Conservation (phyloP, 2,329 filamentous ascomycete genomes). For the Monilinia aucupariae region DNA sequence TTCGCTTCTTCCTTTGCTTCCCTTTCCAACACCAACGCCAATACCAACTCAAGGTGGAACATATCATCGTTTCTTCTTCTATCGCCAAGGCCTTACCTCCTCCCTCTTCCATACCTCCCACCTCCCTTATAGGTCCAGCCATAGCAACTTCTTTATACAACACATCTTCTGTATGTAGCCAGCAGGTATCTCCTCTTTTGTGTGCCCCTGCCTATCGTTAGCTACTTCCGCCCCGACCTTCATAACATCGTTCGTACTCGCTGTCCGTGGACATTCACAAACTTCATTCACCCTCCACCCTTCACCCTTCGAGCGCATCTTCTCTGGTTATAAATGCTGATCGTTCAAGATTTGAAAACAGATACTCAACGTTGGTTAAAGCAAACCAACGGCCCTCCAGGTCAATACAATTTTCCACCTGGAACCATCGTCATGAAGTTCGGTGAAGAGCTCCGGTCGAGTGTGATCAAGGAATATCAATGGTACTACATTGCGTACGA, state of each 20-base stretch:
- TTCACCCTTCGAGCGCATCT: neutral
- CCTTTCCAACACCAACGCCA: no score
- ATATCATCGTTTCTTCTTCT: no score
- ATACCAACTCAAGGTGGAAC: no score
- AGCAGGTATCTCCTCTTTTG: no score
- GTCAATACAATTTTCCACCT: conserved; percentile 35
- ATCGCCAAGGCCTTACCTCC: no score
- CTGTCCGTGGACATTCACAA: neutral
- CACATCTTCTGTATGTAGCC: no score
- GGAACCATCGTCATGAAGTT: conserved; percentile 69
- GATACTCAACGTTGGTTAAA: conserved; percentile 21
- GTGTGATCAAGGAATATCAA: conserved; percentile 92
- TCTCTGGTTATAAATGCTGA: conserved; percentile 25
- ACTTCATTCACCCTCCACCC: no score
- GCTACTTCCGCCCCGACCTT: neutral
- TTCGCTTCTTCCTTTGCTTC: no score
- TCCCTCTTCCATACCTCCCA: no score
- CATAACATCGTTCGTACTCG: neutral
- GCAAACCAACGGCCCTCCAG: conserved; percentile 16
- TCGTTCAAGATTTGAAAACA: conserved; percentile 29
- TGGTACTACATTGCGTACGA: conserved; percentile 99
- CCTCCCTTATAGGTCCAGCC: no score
- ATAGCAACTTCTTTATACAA: no score
- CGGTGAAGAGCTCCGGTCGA: conserved; percentile 93
- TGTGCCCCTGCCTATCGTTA: no score